These are phyloP conservation scores for Epichloe glyceriae DNA, from an alignment of 2,329 filamentous ascomycete species.

Conservation along the genomic window DNA sequence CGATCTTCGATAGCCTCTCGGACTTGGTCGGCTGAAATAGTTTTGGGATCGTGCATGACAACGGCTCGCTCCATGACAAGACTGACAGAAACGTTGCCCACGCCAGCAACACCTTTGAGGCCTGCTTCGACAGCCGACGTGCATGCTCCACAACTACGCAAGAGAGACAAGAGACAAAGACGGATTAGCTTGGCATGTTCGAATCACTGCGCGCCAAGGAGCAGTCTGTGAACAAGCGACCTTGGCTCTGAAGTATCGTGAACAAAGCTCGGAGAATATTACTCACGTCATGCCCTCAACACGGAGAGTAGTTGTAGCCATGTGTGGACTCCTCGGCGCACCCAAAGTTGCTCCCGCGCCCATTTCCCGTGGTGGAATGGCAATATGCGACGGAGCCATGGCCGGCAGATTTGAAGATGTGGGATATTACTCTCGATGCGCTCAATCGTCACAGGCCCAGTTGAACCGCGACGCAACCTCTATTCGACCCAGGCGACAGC, in stretches of 20 bases:
- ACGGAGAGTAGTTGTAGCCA: conserved; percentile 83
- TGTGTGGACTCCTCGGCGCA: conserved; percentile 37
- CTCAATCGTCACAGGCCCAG: background rate
- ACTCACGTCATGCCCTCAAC: conserved; percentile 77
- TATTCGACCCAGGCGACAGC: background rate
- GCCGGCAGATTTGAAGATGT: background rate
- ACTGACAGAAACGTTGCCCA: conserved; percentile 80
- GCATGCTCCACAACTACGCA: conserved; percentile 74
- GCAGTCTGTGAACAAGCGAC: conserved; percentile 15
- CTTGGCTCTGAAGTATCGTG: conserved; percentile 15
- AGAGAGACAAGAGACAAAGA: background rate
- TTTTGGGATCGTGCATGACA: conserved; percentile 69
- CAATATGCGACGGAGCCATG: conserved; percentile 40
- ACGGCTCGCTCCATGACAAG: conserved; percentile 95
- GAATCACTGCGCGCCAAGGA: background rate
- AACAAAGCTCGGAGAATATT: background rate
- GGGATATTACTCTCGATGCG: background rate
- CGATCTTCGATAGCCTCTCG: conserved; percentile 81
- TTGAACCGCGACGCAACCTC: background rate
- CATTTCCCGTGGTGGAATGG: conserved; percentile 30
- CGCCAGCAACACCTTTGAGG: conserved; percentile 69
- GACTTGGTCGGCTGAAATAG: conserved; percentile 61
- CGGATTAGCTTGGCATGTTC: background rate
- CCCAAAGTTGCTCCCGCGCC: conserved; percentile 11
- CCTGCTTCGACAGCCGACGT: conserved; percentile 90